A percentile compares a stretch with the other conserved stretches of the same genome.
Conservation (phyloP, 2,329 filamentous ascomycete species). For the Claviceps maximensis region DNA sequence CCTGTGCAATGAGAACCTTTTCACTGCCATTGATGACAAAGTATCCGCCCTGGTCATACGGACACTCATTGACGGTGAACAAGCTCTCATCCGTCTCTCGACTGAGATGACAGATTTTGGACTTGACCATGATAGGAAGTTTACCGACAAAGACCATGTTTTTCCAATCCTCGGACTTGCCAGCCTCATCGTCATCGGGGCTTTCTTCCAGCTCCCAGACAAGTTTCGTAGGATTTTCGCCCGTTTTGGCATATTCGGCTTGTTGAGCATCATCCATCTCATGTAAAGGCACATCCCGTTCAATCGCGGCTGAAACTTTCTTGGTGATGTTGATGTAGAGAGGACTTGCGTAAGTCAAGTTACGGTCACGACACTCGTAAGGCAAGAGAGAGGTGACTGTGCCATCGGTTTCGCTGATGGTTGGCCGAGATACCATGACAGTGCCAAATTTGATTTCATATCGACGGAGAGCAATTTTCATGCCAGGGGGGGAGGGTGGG, state of each 20-base stretch:
- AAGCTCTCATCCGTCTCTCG: constrained; percentile 73
- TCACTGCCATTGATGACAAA: constrained; percentile 99
- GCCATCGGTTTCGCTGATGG: constrained; percentile 87
- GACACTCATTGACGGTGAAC: constrained; percentile 89
- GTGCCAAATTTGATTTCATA: constrained; percentile 93
- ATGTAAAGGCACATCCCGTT: constrained; percentile 51
- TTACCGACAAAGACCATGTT: constrained; percentile 86
- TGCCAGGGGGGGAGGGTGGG: constrained; percentile 60
- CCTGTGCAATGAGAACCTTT: constrained; percentile 95
- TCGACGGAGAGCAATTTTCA: constrained; percentile 72
- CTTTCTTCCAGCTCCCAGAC: constrained; percentile 48
- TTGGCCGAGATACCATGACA: constrained; percentile 77
- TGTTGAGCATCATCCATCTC: constrained; percentile 56
- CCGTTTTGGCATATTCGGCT: constrained; percentile 39
- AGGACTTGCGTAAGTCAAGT: constrained; percentile 87
- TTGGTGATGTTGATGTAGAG: constrained; percentile 83
- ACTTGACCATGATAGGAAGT: constrained; percentile 96
- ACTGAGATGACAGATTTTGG: constrained; percentile 82
- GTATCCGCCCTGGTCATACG: constrained; percentile 96
- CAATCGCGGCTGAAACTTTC: constrained; percentile 70
- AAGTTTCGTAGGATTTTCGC: constrained; percentile 43
- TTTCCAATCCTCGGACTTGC: constrained; percentile 42
- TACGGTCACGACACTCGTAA: constrained; percentile 89
- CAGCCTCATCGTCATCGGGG: constrained; percentile 35
- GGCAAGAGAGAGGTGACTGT: constrained; percentile 75